A percentile compares a stretch with the other conserved stretches of the same genome.
Conservation (phyloP, 2,329 filamentous ascomycete genomes). For the Aspergillus felis region DNA sequence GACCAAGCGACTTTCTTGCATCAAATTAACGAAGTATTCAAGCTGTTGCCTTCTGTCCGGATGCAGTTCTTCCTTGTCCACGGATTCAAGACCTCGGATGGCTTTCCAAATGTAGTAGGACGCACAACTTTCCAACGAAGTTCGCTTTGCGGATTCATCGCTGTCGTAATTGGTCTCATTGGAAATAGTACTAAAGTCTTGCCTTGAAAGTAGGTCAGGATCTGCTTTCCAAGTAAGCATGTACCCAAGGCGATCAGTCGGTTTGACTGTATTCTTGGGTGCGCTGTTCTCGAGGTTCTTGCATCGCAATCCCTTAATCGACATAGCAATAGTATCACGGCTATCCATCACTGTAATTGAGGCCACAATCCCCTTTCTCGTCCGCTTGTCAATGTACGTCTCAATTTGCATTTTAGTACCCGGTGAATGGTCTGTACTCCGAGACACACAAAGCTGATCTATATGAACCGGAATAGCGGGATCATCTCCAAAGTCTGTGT, state of each 20-base stretch:
- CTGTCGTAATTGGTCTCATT: background rate
- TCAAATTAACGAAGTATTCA: background rate
- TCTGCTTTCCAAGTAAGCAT: constrained; percentile 19
- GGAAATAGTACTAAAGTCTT: background rate
- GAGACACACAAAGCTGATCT: constrained; percentile 16
- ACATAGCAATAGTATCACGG: constrained; percentile 2
- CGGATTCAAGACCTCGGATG: background rate
- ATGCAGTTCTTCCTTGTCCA: background rate
- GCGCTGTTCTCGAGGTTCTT: constrained; percentile 3
- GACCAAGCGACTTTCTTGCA: background rate
- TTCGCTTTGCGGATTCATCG: background rate
- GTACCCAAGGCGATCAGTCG: constrained; percentile 10
- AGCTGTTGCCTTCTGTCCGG: background rate
- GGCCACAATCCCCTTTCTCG: constrained; percentile 7
- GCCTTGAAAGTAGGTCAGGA: constrained; percentile 8
- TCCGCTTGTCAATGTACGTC: constrained; percentile 6
- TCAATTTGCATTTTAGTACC: constrained; percentile 10
- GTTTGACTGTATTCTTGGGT: background rate
- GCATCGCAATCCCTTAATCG: constrained; percentile 14
- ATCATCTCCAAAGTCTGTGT: constrained; percentile 6
- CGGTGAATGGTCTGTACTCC: background rate
- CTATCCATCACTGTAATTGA: constrained; percentile 9
- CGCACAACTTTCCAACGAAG: constrained; percentile 2
- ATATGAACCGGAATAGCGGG: constrained; percentile 21
- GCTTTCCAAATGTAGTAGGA: constrained; percentile 4